Evolutionary conservation across 148 eudicot species (phyloP).

Genomic region (Linanthus parryae): DNA sequence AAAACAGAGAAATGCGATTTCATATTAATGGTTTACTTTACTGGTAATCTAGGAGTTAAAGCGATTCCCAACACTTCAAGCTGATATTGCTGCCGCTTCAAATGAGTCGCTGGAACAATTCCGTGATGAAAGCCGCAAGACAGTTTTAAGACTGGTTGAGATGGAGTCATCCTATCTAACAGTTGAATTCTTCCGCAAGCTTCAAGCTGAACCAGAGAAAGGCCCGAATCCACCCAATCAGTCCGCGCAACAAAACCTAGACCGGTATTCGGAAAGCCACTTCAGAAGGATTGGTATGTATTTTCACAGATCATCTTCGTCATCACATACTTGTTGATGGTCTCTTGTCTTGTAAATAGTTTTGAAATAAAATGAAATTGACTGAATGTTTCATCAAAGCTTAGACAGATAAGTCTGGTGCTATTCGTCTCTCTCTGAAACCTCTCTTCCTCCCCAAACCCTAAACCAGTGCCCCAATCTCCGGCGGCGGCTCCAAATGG

Average conservation of each 20-base stretch:
- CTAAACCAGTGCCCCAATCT: too few relatives aligned
- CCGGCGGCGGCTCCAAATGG: too few relatives aligned
- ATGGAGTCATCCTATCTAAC: slow-evolving; percentile 96
- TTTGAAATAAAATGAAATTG: too few relatives aligned
- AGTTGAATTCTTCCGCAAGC: slow-evolving; percentile 89
- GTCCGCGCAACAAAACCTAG: slow-evolving; percentile 40
- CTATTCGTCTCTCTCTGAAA: too few relatives aligned
- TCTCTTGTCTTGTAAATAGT: background rate
- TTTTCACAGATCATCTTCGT: too few relatives aligned
- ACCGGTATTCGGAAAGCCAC: slow-evolving; percentile 76
- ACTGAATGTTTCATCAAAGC: too few relatives aligned
- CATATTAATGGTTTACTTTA: too few relatives aligned
- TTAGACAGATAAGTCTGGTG: too few relatives aligned
- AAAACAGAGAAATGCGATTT: too few relatives aligned
- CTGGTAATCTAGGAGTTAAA: slow-evolving; percentile 63
- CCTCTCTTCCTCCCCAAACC: too few relatives aligned
- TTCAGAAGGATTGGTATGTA: slow-evolving; percentile 91
- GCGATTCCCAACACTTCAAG: slow-evolving; percentile 90
- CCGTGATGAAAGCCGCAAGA: slow-evolving; percentile 90
- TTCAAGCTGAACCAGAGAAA: slow-evolving; percentile 82
- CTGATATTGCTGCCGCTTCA: slow-evolving; percentile 87
- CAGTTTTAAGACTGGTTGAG: slow-evolving; percentile 86
- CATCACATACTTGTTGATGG: background rate
- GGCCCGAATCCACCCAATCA: slow-evolving; percentile 17
- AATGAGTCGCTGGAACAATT: slow-evolving; percentile 82